Percentiles rank a stretch among this genome's conserved stretches.
These are phyloP conservation scores for Quercus phellos DNA, from an alignment of 331 rosid genomes.

Conservation along the genomic window DNA sequence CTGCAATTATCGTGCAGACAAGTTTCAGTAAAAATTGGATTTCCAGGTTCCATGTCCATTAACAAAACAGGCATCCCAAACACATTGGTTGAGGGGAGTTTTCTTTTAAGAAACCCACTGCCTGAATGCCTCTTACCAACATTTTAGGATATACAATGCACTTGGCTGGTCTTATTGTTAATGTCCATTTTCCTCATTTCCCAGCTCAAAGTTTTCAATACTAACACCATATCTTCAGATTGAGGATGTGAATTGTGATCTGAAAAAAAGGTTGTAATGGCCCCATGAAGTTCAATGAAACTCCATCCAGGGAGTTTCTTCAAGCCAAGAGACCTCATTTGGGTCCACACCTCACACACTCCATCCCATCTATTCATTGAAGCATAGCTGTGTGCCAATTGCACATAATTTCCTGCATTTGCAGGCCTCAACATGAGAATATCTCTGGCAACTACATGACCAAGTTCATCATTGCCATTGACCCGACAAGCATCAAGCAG, in stretches of 20 bases:
- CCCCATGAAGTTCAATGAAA: constrained; percentile 64
- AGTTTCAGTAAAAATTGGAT: neutral
- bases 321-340: constrained; percentile 85
- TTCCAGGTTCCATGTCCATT: neutral
- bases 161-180: constrained; percentile 22
- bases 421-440: constrained; percentile 52
- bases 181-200: constrained; percentile 43
- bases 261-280: constrained; percentile 59
- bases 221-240: constrained; percentile 41
- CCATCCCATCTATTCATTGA: constrained; percentile 75
- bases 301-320: constrained; percentile 94
- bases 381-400: constrained; percentile 72
- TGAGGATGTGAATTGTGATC: constrained; percentile 76
- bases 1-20: neutral
- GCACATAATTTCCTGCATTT: constrained; percentile 76
- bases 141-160: constrained; percentile 18
- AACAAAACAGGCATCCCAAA: constrained; percentile 3
- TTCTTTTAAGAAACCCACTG: neutral
- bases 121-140: neutral
- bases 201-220: constrained; percentile 40
- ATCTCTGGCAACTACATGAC: constrained; percentile 50
- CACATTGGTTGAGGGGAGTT: neutral
- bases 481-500: constrained; percentile 68
- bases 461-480: constrained; percentile 49
- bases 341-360: constrained; percentile 71